phyloP scores from a whole-genome alignment of 2,329 filamentous ascomycete genomes.

The Verticillium isaacii region DNA sequence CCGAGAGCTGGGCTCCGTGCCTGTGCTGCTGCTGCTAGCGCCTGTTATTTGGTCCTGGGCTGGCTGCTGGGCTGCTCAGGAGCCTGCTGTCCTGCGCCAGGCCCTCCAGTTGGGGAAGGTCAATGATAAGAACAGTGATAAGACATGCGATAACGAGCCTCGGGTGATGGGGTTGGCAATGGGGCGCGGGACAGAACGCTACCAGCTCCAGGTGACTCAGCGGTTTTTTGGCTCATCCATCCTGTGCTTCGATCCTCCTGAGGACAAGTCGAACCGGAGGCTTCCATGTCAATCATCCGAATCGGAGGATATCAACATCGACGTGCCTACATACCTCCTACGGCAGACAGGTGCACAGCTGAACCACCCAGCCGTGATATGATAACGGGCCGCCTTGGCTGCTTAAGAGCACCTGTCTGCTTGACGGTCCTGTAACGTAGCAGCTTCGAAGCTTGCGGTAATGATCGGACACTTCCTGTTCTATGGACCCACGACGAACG shows the following conservation, averaged over 20 bases:
- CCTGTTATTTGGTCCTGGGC: neutral
- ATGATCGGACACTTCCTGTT: neutral
- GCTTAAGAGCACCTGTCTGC: neutral
- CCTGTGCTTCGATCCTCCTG: no score
- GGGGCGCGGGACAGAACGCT: no score
- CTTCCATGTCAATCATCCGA: no score
- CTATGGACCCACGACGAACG: neutral
- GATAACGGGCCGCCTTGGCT: neutral
- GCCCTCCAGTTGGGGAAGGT: neutral
- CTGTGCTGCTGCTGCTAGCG: neutral
- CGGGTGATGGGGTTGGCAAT: neutral
- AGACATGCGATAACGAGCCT: neutral
- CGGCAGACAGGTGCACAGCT: neutral
- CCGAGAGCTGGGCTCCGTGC: neutral
- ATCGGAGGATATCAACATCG: no score
- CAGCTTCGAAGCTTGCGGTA: neutral
- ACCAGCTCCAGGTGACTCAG: neutral
- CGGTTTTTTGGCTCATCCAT: no score
- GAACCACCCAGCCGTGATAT: neutral
- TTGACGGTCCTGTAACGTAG: neutral
- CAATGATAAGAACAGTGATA: neutral
- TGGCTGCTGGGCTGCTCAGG: neutral
- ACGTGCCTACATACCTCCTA: neutral
- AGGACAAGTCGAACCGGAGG: no score
- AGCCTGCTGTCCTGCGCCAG: neutral